Percentiles rank a stretch among this genome's conserved stretches.
Evolutionary conservation across 805 yeast species (phyloP).

Genomic region (Saturnispora mendoncae): DNA sequence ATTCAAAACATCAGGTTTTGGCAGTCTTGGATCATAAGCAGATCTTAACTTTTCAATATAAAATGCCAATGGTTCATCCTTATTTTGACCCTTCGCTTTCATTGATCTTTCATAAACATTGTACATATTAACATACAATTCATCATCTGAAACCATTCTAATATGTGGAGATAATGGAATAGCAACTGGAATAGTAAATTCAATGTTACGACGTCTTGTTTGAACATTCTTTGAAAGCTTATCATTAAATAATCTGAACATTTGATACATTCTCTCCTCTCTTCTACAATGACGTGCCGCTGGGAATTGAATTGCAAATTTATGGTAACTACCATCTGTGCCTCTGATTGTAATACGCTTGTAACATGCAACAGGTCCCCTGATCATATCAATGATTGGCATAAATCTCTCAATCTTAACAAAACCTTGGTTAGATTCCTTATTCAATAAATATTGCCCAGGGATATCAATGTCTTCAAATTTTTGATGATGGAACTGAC

Average conservation of each 20-base stretch:
- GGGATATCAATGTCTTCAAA: conserved; percentile 97
- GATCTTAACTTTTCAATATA: conserved; percentile 79
- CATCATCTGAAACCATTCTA: conserved; percentile 78
- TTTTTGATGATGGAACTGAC: conserved; percentile 96
- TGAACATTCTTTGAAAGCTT: conserved; percentile 75
- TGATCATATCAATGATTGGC: conserved; percentile 77
- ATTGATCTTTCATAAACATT: conserved; percentile 89
- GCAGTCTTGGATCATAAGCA: conserved; percentile 87
- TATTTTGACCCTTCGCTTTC: conserved; percentile 55
- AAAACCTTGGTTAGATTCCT: conserved; percentile 84
- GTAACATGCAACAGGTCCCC: conserved; percentile 87
- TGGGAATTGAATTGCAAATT: conserved; percentile 95
- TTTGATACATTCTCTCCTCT: conserved; percentile 88
- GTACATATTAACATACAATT: conserved; percentile 60
- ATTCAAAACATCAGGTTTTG: conserved; percentile 85
- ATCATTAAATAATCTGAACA: conserved; percentile 82
- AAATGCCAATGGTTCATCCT: conserved; percentile 86
- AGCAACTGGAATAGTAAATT: conserved; percentile 82
- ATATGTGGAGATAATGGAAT: conserved; percentile 93
- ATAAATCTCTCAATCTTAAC: conserved; percentile 87
- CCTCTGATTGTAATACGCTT: conserved; percentile 86
- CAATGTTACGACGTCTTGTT: conserved; percentile 75
- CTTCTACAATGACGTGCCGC: conserved; percentile 96
- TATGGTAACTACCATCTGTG: conserved; percentile 83
- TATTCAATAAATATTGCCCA: conserved; percentile 86